Evolutionary conservation across 2,329 filamentous ascomycete genomes (phyloP).

Genomic region (Xylaria digitata): DNA sequence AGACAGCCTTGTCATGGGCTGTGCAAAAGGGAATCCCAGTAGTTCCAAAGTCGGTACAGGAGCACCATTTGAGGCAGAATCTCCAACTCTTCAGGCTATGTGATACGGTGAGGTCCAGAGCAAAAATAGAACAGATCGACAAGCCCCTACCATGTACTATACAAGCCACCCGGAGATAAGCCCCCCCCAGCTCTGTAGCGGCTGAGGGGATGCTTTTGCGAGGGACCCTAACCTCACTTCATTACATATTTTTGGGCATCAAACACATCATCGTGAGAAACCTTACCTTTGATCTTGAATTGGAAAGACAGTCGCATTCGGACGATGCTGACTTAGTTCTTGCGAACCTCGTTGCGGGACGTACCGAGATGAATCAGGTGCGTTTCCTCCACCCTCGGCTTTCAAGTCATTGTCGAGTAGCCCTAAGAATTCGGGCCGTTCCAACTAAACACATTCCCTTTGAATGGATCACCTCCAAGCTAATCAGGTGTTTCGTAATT

Average conservation of each 20-base stretch:
- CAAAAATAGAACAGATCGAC: slow-evolving; percentile 13
- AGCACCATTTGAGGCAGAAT: slow-evolving; percentile 32
- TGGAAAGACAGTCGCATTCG: slow-evolving; percentile 19
- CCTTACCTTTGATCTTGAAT: slow-evolving; percentile 22
- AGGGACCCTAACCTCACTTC: slow-evolving; percentile 14
- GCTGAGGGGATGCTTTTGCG: slow-evolving; percentile 13
- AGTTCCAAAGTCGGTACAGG: slow-evolving; percentile 34
- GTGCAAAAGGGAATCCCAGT: slow-evolving; percentile 33
- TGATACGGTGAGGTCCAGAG: slow-evolving; percentile 2
- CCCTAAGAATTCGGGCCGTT: slow-evolving; percentile 12
- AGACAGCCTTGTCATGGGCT: slow-evolving; percentile 33
- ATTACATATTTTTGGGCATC: slow-evolving; percentile 16
- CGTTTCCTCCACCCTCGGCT: slow-evolving; percentile 20
- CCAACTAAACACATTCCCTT: slow-evolving; percentile 15
- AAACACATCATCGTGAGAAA: slow-evolving; percentile 21
- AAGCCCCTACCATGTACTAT: slow-evolving; percentile 13
- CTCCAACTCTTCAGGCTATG: slow-evolving; percentile 25
- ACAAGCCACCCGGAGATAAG: slow-evolving; percentile 21
- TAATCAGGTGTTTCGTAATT: slow-evolving; percentile 25
- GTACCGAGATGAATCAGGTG: slow-evolving; percentile 18
- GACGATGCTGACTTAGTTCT: slow-evolving; percentile 19
- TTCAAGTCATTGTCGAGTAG: slow-evolving; percentile 9
- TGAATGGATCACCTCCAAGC: slow-evolving; percentile 8
- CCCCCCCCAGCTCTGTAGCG: slow-evolving; percentile 14
- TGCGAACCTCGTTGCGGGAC: slow-evolving; percentile 25